Base-by-base conservation (phyloP, 176 grass and related monocot genomes). In the Aegilops umbellulata region DNA sequence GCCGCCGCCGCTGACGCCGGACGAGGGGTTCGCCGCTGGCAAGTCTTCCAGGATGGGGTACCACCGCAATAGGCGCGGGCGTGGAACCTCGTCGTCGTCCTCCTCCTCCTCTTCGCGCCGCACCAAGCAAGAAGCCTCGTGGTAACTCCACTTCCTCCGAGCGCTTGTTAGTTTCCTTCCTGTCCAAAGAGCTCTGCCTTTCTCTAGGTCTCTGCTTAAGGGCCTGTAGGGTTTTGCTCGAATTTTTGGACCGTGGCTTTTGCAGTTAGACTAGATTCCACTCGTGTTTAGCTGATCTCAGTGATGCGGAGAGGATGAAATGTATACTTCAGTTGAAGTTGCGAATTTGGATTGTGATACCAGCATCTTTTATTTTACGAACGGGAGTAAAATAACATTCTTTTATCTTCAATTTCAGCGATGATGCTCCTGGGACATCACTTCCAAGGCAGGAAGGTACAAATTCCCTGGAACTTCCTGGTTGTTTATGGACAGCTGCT, bases 391-490 rank as follows among this genome's bases (percentile, higher is more conserved):
- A 35, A 3, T 73, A 16, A 65, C 63, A 31, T 23, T 25, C 53
- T 61, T 32, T 51, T 15, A 25, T 82, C 25, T 83, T 87, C 46
- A 23, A 57, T 85, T 88, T 76, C 88, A 98, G 93, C 65, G 88
- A 91, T 86, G 86, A 92, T 68, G 86, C 60, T 29, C 78, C 82
- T 22, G 88, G 84, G 17, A 95, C 90, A 0, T 98, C 93, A n/a
- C 64, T 95, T n/a, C 93, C 91, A 71, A 91, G 72, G 42, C 83
- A 94, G 39, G 86, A 94, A 89, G 96, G 93, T 98, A 95, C 77
- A 14, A 9, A 26, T 60, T 65, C 74, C 8, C 4, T 66, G 24
- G 23, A 74, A 27, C 17, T 61, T 88, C 64, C 65, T 65, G 19
- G 14, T 57, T 81, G 15, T 80, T 81, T 80, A 9, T 77, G 23